A percentile compares a stretch with the other conserved stretches of the same genome.
Conservation (phyloP, 352 stramenopile genomes). For the Aphanomyces cochlioides region DNA sequence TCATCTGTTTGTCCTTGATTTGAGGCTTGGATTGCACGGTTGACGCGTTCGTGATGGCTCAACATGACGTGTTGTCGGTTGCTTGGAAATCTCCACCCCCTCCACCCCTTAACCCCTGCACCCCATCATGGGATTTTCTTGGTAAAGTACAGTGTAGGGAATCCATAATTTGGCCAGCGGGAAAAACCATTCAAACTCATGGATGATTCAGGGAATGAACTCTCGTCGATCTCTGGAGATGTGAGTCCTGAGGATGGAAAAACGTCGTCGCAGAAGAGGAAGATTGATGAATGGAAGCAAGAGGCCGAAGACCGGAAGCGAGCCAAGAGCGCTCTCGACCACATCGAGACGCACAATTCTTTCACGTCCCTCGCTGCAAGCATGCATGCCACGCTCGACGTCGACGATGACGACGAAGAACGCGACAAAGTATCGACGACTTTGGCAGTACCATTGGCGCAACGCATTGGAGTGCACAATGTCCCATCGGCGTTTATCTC, state of each 20-base stretch:
- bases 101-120: too few species aligned
- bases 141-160: too few species aligned
- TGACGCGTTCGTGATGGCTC: too few species aligned
- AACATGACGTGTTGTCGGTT: too few species aligned
- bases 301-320: slow-evolving; percentile 13
- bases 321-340: slow-evolving; percentile 18
- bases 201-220: slow-evolving; percentile 8
- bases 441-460: too few species aligned
- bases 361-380: slow-evolving; percentile 5
- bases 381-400: not conserved
- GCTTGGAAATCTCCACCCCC: too few species aligned
- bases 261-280: slow-evolving; percentile 2
- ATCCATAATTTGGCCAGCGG: too few species aligned
- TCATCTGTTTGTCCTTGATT: too few species aligned
- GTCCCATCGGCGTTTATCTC: not conserved
- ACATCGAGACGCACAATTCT: not conserved
- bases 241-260: not conserved
- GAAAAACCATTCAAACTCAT: slow-evolving; percentile 17
- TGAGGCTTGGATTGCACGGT: too few species aligned
- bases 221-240: not conserved
- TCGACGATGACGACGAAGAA: slow-evolving; percentile 1
- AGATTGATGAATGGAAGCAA: not conserved
- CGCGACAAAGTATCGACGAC: too few species aligned
- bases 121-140: too few species aligned
- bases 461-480: not conserved